phyloP scores from a whole-genome alignment of 1,139 yeast genomes.

The Pichia sp. region DNA sequence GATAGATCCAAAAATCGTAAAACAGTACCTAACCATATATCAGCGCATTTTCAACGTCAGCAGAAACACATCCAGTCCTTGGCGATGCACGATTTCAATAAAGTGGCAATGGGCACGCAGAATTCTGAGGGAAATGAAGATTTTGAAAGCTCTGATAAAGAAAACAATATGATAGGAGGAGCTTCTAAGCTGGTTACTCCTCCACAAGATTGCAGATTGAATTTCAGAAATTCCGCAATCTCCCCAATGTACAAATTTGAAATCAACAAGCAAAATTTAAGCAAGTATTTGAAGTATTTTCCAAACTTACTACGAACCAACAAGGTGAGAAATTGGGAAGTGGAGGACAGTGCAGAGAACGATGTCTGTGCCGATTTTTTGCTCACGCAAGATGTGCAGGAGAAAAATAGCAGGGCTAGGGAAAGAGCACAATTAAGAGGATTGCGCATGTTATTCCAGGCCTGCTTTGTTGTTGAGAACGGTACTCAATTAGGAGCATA shows the following conservation, averaged over 20 bases:
- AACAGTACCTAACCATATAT: constrained; percentile 2
- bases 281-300: constrained; percentile 10
- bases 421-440: constrained; percentile 35
- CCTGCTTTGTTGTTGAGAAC: constrained; percentile 35
- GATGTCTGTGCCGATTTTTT: constrained; percentile 49
- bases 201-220: constrained; percentile 15
- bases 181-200: constrained; percentile 13
- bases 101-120: constrained; percentile 19
- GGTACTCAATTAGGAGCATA: constrained; percentile 33
- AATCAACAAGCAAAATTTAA: constrained; percentile 22
- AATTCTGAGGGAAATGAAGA: neutral
- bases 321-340: constrained; percentile 16
- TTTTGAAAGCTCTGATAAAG: constrained; percentile 4
- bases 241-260: constrained; percentile 27
- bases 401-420: constrained; percentile 34
- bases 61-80: constrained; percentile 20
- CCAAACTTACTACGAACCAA: constrained; percentile 19
- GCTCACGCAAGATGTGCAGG: constrained; percentile 46
- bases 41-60: constrained; percentile 18
- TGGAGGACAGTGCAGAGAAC: constrained; percentile 38
- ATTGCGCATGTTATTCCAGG: constrained; percentile 35
- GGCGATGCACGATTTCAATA: constrained; percentile 22
- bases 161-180: neutral
- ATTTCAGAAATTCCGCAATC: constrained; percentile 22
- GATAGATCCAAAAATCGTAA: constrained; percentile 5